Evolutionary conservation across 177 flowering plant genomes (phyloP), one percentile per base, ranked within the genome.

Genomic region (Vitis hybrid): DNA sequence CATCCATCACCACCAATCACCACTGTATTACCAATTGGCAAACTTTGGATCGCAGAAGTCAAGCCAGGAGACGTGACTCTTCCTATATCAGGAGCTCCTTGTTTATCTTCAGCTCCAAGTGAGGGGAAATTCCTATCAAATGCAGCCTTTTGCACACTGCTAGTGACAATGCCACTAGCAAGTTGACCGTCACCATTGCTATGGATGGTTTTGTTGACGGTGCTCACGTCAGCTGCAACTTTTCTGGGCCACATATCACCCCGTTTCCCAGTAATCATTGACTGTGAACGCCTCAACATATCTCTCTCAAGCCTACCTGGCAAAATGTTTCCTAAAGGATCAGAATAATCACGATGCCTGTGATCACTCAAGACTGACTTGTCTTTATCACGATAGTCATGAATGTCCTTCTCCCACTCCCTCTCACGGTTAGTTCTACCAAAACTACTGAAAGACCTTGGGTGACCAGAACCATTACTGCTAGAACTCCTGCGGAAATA

Each of bases 81-180:
- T 11, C 59, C 72, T 55, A 59, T 58, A 11, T 78, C 77, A 50
- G 77, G 46, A 54, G 32, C 69, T 52, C 54, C 69, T 51, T 62
- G 75, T 55, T 18, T 70, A 11, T 70, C 74, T 52, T 78, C 77
- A 68, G 72, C 50, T 21, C 72, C 77, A 52, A 74, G 80, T 1
- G 66, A 66, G 2, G 80, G 80, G 52, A 78, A 74, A 46, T 78
- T 72, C 50, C 56, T 62, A 2, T 66, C 72, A 62, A 74, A 74
- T 30, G 65, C 55, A 59, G 69, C 40, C 40, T 70, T 62, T 1
- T 56, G 64, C 13, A 50, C 65, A 35, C 30, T 66, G 8, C 62
- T 64, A n/a, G 5, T 63, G 14, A 30, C 40, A 54, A 63, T 62
- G 14, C 67, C 74, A 51, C 48, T 40, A 48, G 60, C 11, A 69